A percentile compares a stretch with the other conserved stretches of the same genome.
Evolutionary conservation across 208 protist genomes (phyloP).

Genomic region (Angomonas deanei): DNA sequence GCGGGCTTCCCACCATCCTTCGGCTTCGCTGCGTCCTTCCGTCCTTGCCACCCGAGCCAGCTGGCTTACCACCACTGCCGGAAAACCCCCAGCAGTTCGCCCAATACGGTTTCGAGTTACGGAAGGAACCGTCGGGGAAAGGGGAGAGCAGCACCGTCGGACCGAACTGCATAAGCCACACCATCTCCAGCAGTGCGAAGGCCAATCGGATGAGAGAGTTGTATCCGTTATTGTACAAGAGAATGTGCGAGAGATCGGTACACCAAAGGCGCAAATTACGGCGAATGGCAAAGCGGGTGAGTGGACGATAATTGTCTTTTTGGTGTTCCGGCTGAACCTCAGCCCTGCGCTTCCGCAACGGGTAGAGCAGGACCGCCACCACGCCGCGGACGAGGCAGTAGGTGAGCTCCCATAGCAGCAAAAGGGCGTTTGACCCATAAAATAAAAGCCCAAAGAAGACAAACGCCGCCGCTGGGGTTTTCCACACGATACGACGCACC

Average conservation of each 20-base stretch:
- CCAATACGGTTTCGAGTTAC: background rate
- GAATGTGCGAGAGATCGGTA: background rate
- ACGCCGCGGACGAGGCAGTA: background rate
- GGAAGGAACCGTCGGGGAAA: background rate
- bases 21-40: too few relatives aligned
- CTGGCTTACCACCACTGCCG: background rate
- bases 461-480: background rate
- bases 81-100: background rate
- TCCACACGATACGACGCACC: background rate
- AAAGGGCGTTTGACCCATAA: background rate
- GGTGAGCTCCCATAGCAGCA: background rate
- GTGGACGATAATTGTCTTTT: background rate
- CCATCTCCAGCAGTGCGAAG: constrained; percentile 35
- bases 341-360: background rate
- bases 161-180: constrained; percentile 39
- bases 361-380: background rate
- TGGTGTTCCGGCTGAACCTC: background rate
- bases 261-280: background rate
- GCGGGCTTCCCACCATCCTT: constrained; percentile 8
- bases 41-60: too few relatives aligned
- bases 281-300: background rate
- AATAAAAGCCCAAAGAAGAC: background rate
- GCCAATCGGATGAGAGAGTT: constrained; percentile 33
- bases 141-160: constrained; percentile 10
- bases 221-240: constrained; percentile 48